phyloP scores from a whole-genome alignment of 176 grass and related monocot genomes.

The Oryza meridionalis region DNA sequence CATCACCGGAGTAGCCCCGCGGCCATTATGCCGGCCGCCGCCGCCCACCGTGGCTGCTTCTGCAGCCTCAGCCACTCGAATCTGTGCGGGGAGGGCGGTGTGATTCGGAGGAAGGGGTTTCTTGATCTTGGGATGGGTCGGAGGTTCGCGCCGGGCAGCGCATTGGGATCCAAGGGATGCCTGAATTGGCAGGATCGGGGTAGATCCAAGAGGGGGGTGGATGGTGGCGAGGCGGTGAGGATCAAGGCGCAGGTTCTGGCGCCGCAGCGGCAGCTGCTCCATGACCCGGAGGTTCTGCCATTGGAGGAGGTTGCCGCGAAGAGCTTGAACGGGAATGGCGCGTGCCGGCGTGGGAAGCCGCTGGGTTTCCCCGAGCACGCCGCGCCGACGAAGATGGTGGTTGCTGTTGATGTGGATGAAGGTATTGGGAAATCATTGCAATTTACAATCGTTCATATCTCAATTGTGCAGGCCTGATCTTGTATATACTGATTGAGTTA shows the following conservation, averaged over 20 bases:
- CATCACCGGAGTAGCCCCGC: not conserved
- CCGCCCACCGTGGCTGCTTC: slow-evolving; percentile 42
- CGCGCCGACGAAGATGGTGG: slow-evolving; percentile 63
- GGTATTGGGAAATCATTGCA: slow-evolving; percentile 36
- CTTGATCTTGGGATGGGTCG: slow-evolving; percentile 49
- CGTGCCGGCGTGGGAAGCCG: slow-evolving; percentile 55
- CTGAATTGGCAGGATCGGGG: slow-evolving; percentile 39
- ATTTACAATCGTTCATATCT: not conserved
- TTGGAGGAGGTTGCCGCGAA: slow-evolving; percentile 43
- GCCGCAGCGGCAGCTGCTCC: slow-evolving; percentile 47
- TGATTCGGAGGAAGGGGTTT: slow-evolving; percentile 33
- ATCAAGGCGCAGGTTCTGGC: slow-evolving; percentile 50
- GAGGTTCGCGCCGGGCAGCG: slow-evolving; percentile 38
- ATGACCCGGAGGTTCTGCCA: slow-evolving; percentile 43
- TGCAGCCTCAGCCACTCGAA: slow-evolving; percentile 46
- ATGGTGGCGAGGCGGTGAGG: slow-evolving; percentile 37
- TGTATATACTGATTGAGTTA: not conserved
- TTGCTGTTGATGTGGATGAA: slow-evolving; percentile 99
- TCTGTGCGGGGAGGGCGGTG: slow-evolving; percentile 20
- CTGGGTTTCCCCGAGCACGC: slow-evolving; percentile 48
- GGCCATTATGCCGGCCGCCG: slow-evolving; percentile 24
- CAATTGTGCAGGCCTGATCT: not conserved
- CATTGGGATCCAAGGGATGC: slow-evolving; percentile 61
- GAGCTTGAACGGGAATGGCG: slow-evolving; percentile 55
- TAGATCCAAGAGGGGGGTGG: slow-evolving; percentile 41